phyloP scores from a whole-genome alignment of 2,329 filamentous ascomycete genomes.

The Elsinoe necatrix region DNA sequence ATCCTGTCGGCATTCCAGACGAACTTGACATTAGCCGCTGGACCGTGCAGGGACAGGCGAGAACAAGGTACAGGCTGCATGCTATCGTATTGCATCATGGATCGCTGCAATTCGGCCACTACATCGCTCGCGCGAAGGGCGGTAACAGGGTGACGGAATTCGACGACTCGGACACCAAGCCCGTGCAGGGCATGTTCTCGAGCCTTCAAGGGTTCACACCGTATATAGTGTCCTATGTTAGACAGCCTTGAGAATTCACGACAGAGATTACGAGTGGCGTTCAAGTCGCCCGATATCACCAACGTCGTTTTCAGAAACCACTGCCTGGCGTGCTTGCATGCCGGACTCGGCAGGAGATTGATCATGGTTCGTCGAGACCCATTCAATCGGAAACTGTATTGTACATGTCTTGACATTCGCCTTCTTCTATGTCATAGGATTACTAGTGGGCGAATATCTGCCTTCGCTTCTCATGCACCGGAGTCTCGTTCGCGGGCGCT shows the following conservation, averaged over 20 bases:
- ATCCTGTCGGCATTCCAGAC: conserved; percentile 16
- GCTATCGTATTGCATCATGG: conserved; percentile 20
- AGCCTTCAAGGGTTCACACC: conserved; percentile 17
- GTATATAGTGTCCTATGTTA: conserved; percentile 19
- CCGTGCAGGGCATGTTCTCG: conserved; percentile 9
- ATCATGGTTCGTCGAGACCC: no score
- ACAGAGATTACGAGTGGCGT: not conserved
- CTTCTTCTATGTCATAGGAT: not conserved
- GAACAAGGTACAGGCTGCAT: conserved; percentile 19
- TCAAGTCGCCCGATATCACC: not conserved
- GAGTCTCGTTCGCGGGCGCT: conserved; percentile 40
- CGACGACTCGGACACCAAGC: conserved; percentile 15
- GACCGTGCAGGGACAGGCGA: not conserved
- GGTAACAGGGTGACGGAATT: conserved; percentile 16
- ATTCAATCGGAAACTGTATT: conserved; percentile 3
- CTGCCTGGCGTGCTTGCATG: not conserved
- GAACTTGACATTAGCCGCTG: conserved; percentile 17
- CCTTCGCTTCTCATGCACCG: conserved; percentile 41
- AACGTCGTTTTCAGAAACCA: not conserved
- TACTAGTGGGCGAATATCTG: conserved; percentile 34
- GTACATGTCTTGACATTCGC: conserved; percentile 12
- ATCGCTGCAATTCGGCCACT: conserved; percentile 18
- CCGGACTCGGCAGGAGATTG: no score
- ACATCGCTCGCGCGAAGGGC: conserved; percentile 24
- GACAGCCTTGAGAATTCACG: conserved; percentile 13